Base-by-base conservation (phyloP, 2,329 filamentous ascomycete genomes). In the Colletotrichum godetiae region DNA sequence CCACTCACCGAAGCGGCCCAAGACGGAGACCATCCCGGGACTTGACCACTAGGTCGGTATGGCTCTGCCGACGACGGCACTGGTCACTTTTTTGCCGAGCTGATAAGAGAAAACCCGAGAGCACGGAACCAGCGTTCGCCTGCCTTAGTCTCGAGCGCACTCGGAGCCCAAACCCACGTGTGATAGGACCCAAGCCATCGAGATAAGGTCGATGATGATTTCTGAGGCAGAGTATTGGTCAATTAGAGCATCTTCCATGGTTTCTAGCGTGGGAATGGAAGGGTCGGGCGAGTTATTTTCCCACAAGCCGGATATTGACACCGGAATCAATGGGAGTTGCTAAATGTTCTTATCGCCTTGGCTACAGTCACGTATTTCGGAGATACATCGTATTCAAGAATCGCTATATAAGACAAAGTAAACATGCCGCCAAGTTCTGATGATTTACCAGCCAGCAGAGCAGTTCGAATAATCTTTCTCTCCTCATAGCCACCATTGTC, bases 41-140 rank as follows among this genome's bases (percentile, higher is more conserved):
- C 60, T 63, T 29, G 11, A 52, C 35, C 42, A 22, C 5, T 31
- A 19, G 6, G 24, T 33, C 35, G 33, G 31, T 22, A 33, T 53
- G 65, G 33, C 65, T 59, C 33, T 33, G 65, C 58, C 49, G 37
- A 42, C 15, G 42, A 68, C 27, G 68, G 63, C 57, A 62, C 33
- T 35, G 29, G 19, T 19, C 19, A 19, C n/a, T 33, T 27, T 33
- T 33, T 57, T 60, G 49, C 55, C 46, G 55, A 53, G 24, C 56
- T 66, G 67, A 73, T 73, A 73, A 73, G 67, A 66, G n/a, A 73
- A 52, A 24, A 27, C 52, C 46, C 56, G 27, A 55, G 15, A 11
- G 11, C 61, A 24, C 24, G 61, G 56, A 15, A 60, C 27, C 19
- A 52, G 46, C 53, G 59, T 27, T 11, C 55, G 52, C 11, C 12